A percentile compares a stretch with the other conserved stretches of the same genome.
phyloP scores from a whole-genome alignment of 2,329 filamentous ascomycete genomes.

The Talaromyces pinophilus region DNA sequence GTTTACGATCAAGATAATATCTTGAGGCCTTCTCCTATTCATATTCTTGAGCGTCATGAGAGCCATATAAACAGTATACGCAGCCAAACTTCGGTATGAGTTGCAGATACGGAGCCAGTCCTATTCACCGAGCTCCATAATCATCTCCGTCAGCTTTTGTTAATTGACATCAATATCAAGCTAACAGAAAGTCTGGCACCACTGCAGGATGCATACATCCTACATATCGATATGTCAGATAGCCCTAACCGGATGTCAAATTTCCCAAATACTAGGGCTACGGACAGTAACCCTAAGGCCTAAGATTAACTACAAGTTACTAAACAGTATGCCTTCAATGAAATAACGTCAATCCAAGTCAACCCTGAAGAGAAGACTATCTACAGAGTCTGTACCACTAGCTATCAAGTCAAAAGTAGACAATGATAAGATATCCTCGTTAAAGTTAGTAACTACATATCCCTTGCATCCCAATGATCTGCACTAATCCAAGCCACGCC shows the following conservation, averaged over 20 bases:
- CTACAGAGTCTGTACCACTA: background rate
- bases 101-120: background rate
- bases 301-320: background rate
- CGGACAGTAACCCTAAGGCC: background rate
- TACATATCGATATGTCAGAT: conserved; percentile 4
- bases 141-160: background rate
- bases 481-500: conserved; percentile 12
- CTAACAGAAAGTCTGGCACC: background rate
- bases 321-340: no score
- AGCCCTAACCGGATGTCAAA: background rate
- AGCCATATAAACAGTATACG: background rate
- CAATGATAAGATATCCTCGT: background rate
- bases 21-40: background rate
- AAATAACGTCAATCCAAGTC: no score
- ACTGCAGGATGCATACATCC: conserved; percentile 6
- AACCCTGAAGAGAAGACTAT: background rate
- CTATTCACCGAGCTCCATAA: background rate
- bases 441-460: background rate
- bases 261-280: background rate
- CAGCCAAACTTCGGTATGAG: background rate
- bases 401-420: background rate
- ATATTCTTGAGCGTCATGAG: background rate
- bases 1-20: background rate
- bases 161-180: background rate
- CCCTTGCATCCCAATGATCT: conserved; percentile 13